Evolutionary conservation across 768 basidiomycete species (phyloP).

Genomic region (Galerina sulciceps): DNA sequence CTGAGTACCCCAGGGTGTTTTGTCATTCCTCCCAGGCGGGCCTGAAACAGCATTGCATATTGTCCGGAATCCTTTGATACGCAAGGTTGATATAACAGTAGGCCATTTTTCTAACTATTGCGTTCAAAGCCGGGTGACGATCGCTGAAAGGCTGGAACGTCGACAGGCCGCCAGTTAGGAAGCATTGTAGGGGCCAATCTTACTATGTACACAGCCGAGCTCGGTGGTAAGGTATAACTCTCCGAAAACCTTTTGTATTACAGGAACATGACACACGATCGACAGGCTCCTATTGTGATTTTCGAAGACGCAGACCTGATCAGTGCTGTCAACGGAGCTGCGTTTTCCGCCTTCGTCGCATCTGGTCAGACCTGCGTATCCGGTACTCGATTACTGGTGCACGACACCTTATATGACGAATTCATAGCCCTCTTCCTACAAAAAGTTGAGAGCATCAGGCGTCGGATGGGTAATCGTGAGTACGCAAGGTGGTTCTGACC

Average conservation of each 20-base stretch:
- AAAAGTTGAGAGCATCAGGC: constrained; percentile 64
- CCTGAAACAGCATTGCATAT: constrained; percentile 65
- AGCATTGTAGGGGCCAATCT: constrained; percentile 75
- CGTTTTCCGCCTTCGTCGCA: constrained; percentile 85
- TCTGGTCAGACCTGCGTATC: constrained; percentile 94
- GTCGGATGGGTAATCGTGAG: constrained; percentile 81
- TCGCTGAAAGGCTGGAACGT: constrained; percentile 67
- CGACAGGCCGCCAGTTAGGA: constrained; percentile 76
- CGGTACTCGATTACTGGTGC: constrained; percentile 81
- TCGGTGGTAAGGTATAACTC: constrained; percentile 77
- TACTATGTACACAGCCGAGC: constrained; percentile 78
- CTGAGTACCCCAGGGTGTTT: constrained; percentile 78
- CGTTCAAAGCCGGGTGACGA: background rate
- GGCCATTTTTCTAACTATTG: constrained; percentile 20
- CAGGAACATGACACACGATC: background rate
- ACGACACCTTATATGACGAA: constrained; percentile 66
- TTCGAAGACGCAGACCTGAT: constrained; percentile 78
- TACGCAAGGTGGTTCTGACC: constrained; percentile 8
- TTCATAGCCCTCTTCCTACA: constrained; percentile 67
- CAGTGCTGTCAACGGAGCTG: constrained; percentile 81
- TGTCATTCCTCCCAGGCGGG: constrained; percentile 78
- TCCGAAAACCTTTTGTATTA: background rate
- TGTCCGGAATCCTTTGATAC: constrained; percentile 65
- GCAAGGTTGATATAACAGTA: constrained; percentile 87
- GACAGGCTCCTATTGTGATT: constrained; percentile 77